phyloP scores from a whole-genome alignment of 345 rosid species.

The Carallia pectinifolia region DNA sequence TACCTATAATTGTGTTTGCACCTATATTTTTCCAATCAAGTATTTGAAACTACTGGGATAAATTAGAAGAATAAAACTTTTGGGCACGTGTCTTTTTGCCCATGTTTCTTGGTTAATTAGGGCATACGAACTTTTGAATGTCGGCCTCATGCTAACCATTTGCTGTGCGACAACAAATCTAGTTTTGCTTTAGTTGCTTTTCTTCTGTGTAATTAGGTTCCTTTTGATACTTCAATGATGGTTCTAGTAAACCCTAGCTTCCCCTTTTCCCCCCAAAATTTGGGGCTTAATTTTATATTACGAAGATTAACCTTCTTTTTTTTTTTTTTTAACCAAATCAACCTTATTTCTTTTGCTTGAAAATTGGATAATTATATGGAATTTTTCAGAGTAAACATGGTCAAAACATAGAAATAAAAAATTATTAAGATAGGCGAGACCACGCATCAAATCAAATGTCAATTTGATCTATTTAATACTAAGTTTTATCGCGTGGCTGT shows the following conservation, averaged over 20 bases:
- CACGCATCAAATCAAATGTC: too few relatives aligned
- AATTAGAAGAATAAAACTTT: background rate
- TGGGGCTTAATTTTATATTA: background rate
- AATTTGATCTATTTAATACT: too few relatives aligned
- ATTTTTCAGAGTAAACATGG: too few relatives aligned
- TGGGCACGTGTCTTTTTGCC: constrained; percentile 1
- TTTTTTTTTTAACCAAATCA: too few relatives aligned
- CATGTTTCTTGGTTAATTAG: constrained; percentile 7
- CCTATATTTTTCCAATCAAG: background rate
- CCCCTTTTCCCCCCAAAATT: background rate
- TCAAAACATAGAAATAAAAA: too few relatives aligned
- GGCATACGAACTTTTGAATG: constrained; percentile 15
- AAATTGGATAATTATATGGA: too few relatives aligned
- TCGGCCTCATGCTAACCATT: constrained; percentile 43
- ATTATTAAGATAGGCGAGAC: too few relatives aligned
- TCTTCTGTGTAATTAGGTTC: background rate
- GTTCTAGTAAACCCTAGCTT: constrained; percentile 13
- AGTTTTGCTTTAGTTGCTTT: constrained; percentile 6
- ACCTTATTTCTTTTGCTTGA: too few relatives aligned
- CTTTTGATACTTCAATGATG: constrained; percentile 13
- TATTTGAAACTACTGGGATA: background rate
- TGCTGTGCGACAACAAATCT: constrained; percentile 10
- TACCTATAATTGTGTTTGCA: too few relatives aligned
- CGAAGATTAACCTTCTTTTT: background rate
- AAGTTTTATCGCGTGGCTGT: too few relatives aligned